Base-by-base conservation (phyloP, 2,329 filamentous ascomycete species). In the Cercospora sp. region DNA sequence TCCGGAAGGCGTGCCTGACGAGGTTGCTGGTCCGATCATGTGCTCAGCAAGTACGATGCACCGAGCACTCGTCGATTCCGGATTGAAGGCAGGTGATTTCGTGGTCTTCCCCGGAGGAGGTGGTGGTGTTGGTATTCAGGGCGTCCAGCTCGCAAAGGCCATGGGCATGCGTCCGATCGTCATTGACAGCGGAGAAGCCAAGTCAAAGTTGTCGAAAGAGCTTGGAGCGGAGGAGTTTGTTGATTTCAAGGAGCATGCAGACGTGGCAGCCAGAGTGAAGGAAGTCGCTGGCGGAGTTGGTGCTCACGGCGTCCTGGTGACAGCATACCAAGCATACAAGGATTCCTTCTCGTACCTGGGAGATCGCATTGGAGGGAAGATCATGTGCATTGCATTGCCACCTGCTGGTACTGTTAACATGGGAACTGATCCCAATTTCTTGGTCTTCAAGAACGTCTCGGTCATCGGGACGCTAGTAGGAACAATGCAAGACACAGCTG, bases 1-100 rank as follows among this genome's bases (percentile, higher is more conserved):
- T 63, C 86, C 86, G 0, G 84, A 87, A 26, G 85, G 83, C 0
- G 82, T 88, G 0, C 76, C 79, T 0, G 85, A 87, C 67, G 82
- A 84, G 68, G 72, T 86, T 20, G 86, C 86, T 3, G 87, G 83
- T 0, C 87, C 86, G 0, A 83, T 89, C 66, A 87, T 89, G 85
- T 89, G 87, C 77, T 83, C 80, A 31, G 85, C 84, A 0, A 83
- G 82, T 6, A 89, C 87, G 1, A 85, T 87, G 67, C 86, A 88
- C 74, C 82, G 84, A 3, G 84, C 86, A 1, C 79, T 89, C 60
- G 80, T 83, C 16, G 83, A 86, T 36, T 84, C 83, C 0, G 80
- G 79, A 1, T 76, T 87, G 6, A 79, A 79, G 64, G 78, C 85
- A 0, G 84, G 85, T 12, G 79, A 87, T 63, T 87, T 84, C 83